These are phyloP conservation scores for Microbotryum intermedium DNA, from an alignment of 1,284 basidiomycete genomes.

Conservation along the genomic window DNA sequence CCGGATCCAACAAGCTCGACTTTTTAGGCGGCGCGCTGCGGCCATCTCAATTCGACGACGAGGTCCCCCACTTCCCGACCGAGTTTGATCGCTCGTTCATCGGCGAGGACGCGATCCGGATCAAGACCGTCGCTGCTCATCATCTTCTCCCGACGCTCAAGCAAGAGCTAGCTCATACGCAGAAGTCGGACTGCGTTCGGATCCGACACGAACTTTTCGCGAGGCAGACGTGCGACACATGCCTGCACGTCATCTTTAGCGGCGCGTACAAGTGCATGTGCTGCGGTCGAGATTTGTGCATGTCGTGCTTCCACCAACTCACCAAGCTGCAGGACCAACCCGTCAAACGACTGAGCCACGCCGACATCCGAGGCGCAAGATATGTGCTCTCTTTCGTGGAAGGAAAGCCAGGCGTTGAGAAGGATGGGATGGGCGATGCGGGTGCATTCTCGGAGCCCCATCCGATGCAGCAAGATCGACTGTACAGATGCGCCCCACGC, in stretches of 20 bases:
- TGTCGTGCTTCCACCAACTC: constrained; percentile 68
- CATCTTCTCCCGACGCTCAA: constrained; percentile 60
- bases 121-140: constrained; percentile 52
- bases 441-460: neutral
- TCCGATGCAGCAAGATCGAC: neutral
- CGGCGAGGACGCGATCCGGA: constrained; percentile 30
- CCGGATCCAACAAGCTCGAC: neutral
- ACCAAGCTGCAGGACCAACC: constrained; percentile 53
- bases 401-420: neutral
- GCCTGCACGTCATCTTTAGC: constrained; percentile 83
- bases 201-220: constrained; percentile 66
- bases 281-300: constrained; percentile 85
- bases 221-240: constrained; percentile 78
- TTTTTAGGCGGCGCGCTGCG: too few species aligned
- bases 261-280: constrained; percentile 76
- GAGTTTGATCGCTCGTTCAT: constrained; percentile 37
- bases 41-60: constrained; percentile 22
- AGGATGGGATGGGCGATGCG: neutral
- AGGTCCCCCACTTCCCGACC: constrained; percentile 34
- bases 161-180: constrained; percentile 59
- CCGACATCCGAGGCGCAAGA: constrained; percentile 13
- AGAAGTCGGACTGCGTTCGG: constrained; percentile 54
- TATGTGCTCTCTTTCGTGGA: neutral
- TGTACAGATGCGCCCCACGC: neutral
- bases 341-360: constrained; percentile 22